Conservation (phyloP, 345 rosid species). For the Alliaria petiolata region DNA sequence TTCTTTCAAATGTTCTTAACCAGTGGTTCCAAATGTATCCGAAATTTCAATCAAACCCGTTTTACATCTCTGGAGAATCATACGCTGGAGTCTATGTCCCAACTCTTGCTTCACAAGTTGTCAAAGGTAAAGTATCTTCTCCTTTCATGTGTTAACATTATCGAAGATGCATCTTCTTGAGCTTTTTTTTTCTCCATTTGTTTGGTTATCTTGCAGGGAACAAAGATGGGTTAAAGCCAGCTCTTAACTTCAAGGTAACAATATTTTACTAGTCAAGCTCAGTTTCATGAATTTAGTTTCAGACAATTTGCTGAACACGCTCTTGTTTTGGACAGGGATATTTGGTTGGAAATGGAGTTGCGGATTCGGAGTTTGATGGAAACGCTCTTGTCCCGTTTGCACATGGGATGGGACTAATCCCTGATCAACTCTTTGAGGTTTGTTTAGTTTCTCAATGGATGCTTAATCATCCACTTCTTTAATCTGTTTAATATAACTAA, state of each 20-base stretch:
- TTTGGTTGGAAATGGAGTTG: conserved; percentile 89
- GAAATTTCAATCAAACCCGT: conserved; percentile 74
- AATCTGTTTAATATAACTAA: background rate
- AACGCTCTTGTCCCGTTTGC: conserved; percentile 89
- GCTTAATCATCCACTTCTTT: background rate
- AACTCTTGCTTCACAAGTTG: conserved; percentile 77
- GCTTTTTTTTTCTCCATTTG: background rate
- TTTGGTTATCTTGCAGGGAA: conserved; percentile 43
- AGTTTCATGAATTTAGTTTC: background rate
- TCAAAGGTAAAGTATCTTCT: conserved; percentile 48
- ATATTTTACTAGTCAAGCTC: background rate
- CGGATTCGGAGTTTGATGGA: conserved; percentile 69
- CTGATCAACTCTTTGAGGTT: conserved; percentile 75
- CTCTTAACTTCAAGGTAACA: conserved; percentile 70
- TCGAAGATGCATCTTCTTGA: background rate
- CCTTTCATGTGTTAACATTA: background rate
- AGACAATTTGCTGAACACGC: background rate
- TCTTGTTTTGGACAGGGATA: conserved; percentile 55
- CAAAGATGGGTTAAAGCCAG: conserved; percentile 59
- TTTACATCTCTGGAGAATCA: conserved; percentile 89
- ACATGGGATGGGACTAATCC: conserved; percentile 93
- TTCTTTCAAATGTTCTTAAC: background rate
- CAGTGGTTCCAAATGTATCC: conserved; percentile 87
- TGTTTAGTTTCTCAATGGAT: background rate
- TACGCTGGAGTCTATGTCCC: conserved; percentile 95